Base-by-base conservation (phyloP, 352 stramenopile genomes). In the Phytopythium litorale region DNA sequence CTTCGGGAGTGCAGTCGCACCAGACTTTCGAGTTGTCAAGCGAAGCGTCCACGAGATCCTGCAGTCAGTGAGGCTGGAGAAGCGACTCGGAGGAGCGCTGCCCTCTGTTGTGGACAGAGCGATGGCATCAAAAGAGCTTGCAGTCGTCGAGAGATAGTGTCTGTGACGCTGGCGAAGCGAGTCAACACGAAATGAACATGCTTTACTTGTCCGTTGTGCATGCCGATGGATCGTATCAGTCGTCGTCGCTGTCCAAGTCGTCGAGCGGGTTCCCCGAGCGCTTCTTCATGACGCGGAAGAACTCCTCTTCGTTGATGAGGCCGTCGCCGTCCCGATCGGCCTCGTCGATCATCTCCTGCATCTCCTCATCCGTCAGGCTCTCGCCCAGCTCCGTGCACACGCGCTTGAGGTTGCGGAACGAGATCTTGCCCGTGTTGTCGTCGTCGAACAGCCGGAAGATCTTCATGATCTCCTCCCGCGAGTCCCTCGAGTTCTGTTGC, bases 391-490 rank as follows among this genome's bases (percentile, higher is more conserved):
- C 94, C 2, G 77, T 89, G 56, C 89, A 96, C 23, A 97, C 93
- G 37, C 92, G 79, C 64, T 98, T 98, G 51, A 98, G 79, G 64
- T 98, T 98, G 38, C 89, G 84, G 72, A 98, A 98, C 33, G 89
- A 97, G 58, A 98, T 98, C 56, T 96, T 97, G 19, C 94, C 94
- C 21, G 93, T 98, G 59, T 91, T 87, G 63, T 98, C 94, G 58
- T 98, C 93, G 68, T 98, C 94, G 66, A 98, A 98, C n/a, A 98
- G 86, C 49, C 84, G 74, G 62, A 98, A 98, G 60, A 98, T 95
- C 77, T 98, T 98, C 51, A 79, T 69, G 65, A 97, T 96, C 64
- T 98, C 92, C 55, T 98, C 93, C 5, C 88, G 75, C 23, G 89
- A 79, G 64, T 98, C 93, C 32, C 92, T 63, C 25, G 85, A 81